A percentile compares a stretch with the other conserved stretches of the same genome.
These are phyloP conservation scores for Moelleriella libera DNA, from an alignment of 2,329 filamentous ascomycete genomes.

Conservation along the genomic window DNA sequence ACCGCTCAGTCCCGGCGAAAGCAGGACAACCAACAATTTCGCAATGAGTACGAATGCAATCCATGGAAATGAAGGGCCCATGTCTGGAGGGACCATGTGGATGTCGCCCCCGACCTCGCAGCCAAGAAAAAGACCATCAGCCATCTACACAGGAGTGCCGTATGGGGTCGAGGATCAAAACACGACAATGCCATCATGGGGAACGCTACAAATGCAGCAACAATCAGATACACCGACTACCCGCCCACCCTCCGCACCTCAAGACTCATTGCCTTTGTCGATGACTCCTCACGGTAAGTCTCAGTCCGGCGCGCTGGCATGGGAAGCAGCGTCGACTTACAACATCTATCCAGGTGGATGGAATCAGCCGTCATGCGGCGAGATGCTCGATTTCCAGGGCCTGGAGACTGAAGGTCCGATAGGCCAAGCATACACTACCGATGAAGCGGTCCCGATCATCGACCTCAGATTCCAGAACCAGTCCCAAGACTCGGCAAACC, in stretches of 20 bases:
- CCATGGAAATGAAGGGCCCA: conserved; percentile 5
- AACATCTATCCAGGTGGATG: conserved; percentile 16
- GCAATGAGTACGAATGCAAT: conserved; percentile 4
- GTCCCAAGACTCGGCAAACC: conserved; percentile 32
- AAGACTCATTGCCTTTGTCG: conserved; percentile 3
- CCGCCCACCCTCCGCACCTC: conserved; percentile 6
- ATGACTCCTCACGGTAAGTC: conserved; percentile 4
- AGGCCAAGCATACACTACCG: conserved; percentile 47
- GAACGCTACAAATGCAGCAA: conserved; percentile 1
- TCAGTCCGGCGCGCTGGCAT: background rate
- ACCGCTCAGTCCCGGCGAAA: background rate
- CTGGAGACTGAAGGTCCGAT: conserved; percentile 45
- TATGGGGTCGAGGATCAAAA: conserved; percentile 5
- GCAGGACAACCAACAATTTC: background rate
- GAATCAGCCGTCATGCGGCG: conserved; percentile 42
- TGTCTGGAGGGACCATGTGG: conserved; percentile 5
- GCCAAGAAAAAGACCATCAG: conserved; percentile 5
- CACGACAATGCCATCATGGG: conserved; percentile 5
- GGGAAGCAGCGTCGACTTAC: background rate
- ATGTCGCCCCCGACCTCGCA: conserved; percentile 6
- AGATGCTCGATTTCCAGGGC: conserved; percentile 38
- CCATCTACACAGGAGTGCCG: conserved; percentile 5
- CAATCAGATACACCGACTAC: background rate
- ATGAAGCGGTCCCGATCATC: conserved; percentile 48
- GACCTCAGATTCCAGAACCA: conserved; percentile 39